Base-by-base conservation (phyloP, 2,329 filamentous ascomycete genomes). In the Ceratocystis diversiconidia region DNA sequence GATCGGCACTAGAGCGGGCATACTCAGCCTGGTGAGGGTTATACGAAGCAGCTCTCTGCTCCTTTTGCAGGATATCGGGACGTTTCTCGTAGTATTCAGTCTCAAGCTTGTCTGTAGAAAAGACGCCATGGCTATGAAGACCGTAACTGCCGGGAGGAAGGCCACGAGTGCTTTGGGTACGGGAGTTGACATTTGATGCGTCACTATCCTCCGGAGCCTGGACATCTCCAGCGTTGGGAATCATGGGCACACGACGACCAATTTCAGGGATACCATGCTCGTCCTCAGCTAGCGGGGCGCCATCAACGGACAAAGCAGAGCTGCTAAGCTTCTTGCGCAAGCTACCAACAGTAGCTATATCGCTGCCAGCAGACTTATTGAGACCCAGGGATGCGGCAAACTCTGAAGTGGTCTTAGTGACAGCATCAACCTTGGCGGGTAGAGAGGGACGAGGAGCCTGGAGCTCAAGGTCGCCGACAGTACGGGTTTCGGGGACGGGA, bases 1-100 rank as follows among this genome's bases (percentile, higher is more conserved):
- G 77, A 72, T 96, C 89, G 52, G 90, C 89, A 71, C 88, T 92
- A 75, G 89, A 94, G 84, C 95, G 82, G 65, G 90, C 89, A 77
- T 88, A 95, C 72, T 94, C 88, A 68, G 79, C 79, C 68, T 79
- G 78, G 66, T 65, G 62, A 64, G 83, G 82, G 66, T 82, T 76
- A 32, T 83, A 76, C 32, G 79, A 84, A 64, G 84, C 82, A 66
- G 81, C 76, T 41, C 83, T 75, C 69, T 85, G 82, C 72, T 92
- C 89, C 75, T 92, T 90, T 73, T 87, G 85, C 65, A 83, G 80
- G 36, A 87, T 79, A 70, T 96, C 89, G 0, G 92, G 92, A 72
- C 96, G 91, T 76, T 94, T 96, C 71, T 90, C 85, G 72, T 94
- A 95, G 82, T 95, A 96, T 30, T 89, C 88, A 76, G 89, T 89